Evolutionary conservation across 225 moss, liverwort and hornwort genomes (phyloP).

Genomic region (Bryum argenteum): DNA sequence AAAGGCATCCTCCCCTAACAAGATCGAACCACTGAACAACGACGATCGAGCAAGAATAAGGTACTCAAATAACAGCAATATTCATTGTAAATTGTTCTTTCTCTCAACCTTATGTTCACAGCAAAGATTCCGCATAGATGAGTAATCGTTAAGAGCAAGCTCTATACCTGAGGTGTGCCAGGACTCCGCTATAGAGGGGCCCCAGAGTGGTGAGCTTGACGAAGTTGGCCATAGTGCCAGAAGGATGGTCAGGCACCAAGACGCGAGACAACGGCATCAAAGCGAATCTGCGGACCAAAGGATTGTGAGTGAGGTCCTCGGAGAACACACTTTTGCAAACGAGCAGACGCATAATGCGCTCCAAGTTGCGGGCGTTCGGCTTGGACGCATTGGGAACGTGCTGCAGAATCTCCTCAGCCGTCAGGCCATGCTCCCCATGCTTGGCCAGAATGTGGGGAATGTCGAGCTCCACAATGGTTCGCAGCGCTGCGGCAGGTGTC

Average conservation of each 20-base stretch:
- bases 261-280: conserved; percentile 26
- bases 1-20: conserved; percentile 13
- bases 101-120: too few relatives aligned
- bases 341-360: conserved; percentile 25
- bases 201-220: conserved; percentile 17
- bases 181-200: neutral
- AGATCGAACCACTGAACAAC: conserved; percentile 9
- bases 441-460: conserved; percentile 25
- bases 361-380: conserved; percentile 25
- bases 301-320: conserved; percentile 16
- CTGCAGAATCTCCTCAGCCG: conserved; percentile 24
- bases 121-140: too few relatives aligned
- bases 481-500: conserved; percentile 22
- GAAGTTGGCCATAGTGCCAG: conserved; percentile 28
- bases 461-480: conserved; percentile 28
- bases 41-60: too few relatives aligned
- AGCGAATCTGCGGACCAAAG: conserved; percentile 1
- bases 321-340: conserved; percentile 30
- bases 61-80: too few relatives aligned
- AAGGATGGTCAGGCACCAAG: conserved; percentile 15
- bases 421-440: conserved; percentile 10
- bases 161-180: conserved; percentile 23
- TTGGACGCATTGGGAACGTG: conserved; percentile 3
- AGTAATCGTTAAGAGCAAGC: neutral
- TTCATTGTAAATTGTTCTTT: too few relatives aligned